These are phyloP conservation scores for Colletotrichum brevisporum DNA, from an alignment of 2,329 filamentous ascomycete species.

Conservation along the genomic window DNA sequence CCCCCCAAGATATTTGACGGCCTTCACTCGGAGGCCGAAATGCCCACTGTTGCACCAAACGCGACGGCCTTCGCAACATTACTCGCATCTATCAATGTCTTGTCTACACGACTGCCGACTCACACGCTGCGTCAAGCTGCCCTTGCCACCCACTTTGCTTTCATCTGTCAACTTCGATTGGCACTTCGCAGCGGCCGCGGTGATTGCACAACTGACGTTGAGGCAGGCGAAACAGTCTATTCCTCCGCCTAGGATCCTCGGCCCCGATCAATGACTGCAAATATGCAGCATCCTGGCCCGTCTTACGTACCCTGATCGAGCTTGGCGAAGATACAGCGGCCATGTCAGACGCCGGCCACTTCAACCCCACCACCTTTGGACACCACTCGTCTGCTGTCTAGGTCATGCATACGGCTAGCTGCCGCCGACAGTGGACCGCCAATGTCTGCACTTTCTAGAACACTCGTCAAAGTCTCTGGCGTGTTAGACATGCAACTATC, in stretches of 20 bases:
- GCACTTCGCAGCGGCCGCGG: not conserved
- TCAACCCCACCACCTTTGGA: constrained; percentile 20
- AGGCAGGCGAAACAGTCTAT: constrained; percentile 11
- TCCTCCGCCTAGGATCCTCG: constrained; percentile 13
- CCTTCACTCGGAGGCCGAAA: constrained; percentile 16
- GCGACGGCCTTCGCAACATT: not conserved
- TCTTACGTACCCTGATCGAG: constrained; percentile 25
- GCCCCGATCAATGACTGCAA: constrained; percentile 19
- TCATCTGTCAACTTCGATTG: constrained; percentile 6
- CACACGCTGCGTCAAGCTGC: not conserved
- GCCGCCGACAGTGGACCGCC: constrained; percentile 19
- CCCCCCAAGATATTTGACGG: constrained; percentile 6
- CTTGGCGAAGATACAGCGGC: constrained; percentile 7
- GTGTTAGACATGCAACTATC: constrained; percentile 33
- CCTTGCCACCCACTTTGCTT: not conserved
- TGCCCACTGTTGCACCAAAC: not conserved
- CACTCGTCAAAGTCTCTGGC: constrained; percentile 10
- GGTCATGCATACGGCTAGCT: constrained; percentile 39
- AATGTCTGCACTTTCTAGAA: constrained; percentile 29
- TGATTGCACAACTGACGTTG: not conserved
- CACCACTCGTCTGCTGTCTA: not conserved
- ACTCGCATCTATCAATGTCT: not conserved
- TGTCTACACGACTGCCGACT: not conserved
- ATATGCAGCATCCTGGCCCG: constrained; percentile 26
- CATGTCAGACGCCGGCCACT: constrained; percentile 30